Percentiles rank a stretch among this genome's conserved stretches.
These are phyloP conservation scores for Trametes maxima DNA, from an alignment of 768 basidiomycete species.

Conservation along the genomic window DNA sequence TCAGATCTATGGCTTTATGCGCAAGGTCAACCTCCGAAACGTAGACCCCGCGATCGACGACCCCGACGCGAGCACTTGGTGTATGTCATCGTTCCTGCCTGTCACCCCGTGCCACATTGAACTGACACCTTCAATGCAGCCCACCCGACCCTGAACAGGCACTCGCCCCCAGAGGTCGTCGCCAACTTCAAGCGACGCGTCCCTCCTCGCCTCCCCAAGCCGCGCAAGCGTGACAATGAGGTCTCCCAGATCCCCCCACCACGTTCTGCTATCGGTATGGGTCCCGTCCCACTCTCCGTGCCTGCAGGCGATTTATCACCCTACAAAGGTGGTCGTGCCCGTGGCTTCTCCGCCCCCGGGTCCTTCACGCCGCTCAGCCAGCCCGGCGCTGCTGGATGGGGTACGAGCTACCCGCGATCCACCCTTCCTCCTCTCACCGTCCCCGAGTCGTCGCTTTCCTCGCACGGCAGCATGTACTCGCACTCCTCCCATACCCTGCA, in stretches of 20 bases:
- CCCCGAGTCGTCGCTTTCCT: conserved; percentile 64
- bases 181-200: conserved; percentile 96
- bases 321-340: conserved; percentile 59
- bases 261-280: conserved; percentile 74
- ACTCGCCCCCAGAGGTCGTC: conserved; percentile 87
- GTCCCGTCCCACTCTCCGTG: conserved; percentile 64
- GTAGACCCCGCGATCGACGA: conserved; percentile 94
- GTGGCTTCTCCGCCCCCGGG: conserved; percentile 82
- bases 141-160: conserved; percentile 88
- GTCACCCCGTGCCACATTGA: conserved; percentile 2
- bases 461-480: conserved; percentile 58
- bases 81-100: conserved; percentile 52
- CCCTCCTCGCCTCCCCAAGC: conserved; percentile 88
- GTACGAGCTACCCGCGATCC: conserved; percentile 50
- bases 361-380: conserved; percentile 75
- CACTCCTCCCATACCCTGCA: conserved; percentile 65
- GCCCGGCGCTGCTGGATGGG: conserved; percentile 59
- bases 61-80: conserved; percentile 96
- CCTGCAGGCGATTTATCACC: conserved; percentile 52
- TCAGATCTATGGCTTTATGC: conserved; percentile 98
- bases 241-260: conserved; percentile 73
- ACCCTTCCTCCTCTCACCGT: conserved; percentile 82
- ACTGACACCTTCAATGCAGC: conserved; percentile 47
- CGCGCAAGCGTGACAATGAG: conserved; percentile 76
- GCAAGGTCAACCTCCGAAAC: conserved; percentile 94